Conservation (phyloP, 768 basidiomycete genomes). For the Rhizopogon salebrosus region DNA sequence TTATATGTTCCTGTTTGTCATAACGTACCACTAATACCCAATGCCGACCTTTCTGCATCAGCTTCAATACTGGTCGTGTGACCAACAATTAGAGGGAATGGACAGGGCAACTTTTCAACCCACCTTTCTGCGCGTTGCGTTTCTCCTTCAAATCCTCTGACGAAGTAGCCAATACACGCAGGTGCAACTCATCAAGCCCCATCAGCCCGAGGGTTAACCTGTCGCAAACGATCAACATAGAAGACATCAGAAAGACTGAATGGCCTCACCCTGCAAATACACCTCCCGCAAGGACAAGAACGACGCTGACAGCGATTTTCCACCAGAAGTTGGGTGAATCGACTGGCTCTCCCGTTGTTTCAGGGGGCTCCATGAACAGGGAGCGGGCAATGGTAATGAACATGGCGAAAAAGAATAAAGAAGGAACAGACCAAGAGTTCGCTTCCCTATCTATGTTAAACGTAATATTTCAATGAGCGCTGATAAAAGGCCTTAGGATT, state of each 20-base stretch:
- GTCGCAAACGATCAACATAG: background rate
- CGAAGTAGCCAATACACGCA: constrained; percentile 78
- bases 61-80: constrained; percentile 37
- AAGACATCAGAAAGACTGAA: background rate
- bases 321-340: constrained; percentile 69
- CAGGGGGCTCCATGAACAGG: background rate
- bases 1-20: background rate
- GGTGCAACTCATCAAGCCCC: constrained; percentile 89
- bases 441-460: background rate
- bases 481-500: background rate
- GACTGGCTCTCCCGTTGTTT: constrained; percentile 19
- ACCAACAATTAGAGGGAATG: constrained; percentile 1
- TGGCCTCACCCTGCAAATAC: constrained; percentile 82
- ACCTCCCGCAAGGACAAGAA: constrained; percentile 79
- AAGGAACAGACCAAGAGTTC: background rate
- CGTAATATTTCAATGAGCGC: background rate
- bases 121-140: constrained; percentile 67
- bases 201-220: constrained; percentile 89
- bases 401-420: constrained; percentile 9
- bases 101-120: background rate
- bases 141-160: constrained; percentile 71
- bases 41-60: constrained; percentile 68
- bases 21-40: constrained; percentile 86
- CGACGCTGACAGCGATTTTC: constrained; percentile 61
- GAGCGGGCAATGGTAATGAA: constrained; percentile 5